These are phyloP conservation scores for Ramichloridium luteum DNA, from an alignment of 2,329 filamentous ascomycete species.

Conservation along the genomic window DNA sequence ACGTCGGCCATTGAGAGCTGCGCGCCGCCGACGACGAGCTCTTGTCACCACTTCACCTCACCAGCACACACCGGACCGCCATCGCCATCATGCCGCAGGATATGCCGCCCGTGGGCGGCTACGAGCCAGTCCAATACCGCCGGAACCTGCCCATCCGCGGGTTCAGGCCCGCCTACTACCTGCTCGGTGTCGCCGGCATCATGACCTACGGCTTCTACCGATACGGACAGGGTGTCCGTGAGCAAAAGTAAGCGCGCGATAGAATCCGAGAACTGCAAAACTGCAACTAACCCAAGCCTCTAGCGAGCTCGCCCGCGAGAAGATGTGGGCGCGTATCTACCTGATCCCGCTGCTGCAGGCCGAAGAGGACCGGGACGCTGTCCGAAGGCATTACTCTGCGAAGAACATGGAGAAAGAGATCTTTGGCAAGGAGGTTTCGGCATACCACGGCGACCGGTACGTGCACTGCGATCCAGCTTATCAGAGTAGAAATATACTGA, in stretches of 20 bases:
- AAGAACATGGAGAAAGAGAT: slow-evolving; percentile 83
- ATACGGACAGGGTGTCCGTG: slow-evolving; percentile 67
- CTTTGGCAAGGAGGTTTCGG: slow-evolving; percentile 66
- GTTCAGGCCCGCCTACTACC: slow-evolving; percentile 70
- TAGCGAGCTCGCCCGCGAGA: slow-evolving; percentile 89
- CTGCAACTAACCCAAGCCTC: slow-evolving; percentile 8
- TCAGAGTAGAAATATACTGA: slow-evolving; percentile 6
- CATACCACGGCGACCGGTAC: slow-evolving; percentile 83
- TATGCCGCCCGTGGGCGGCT: slow-evolving; percentile 90
- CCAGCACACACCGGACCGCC: slow-evolving; percentile 6
- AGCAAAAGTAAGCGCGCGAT: slow-evolving; percentile 86
- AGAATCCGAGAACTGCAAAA: background rate
- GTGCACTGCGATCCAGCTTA: slow-evolving; percentile 22
- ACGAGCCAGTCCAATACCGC: slow-evolving; percentile 95
- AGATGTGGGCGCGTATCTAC: slow-evolving; percentile 96
- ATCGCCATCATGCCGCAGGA: slow-evolving; percentile 72
- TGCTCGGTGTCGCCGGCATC: slow-evolving; percentile 62
- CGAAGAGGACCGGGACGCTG: slow-evolving; percentile 91
- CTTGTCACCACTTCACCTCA: too few species aligned
- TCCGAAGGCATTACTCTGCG: slow-evolving; percentile 74
- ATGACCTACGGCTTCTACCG: slow-evolving; percentile 90
- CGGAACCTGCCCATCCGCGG: slow-evolving; percentile 86
- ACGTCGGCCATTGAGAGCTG: too few species aligned
- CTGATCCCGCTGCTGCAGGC: slow-evolving; percentile 88
- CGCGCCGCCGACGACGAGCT: too few species aligned